Evolutionary conservation across 2,329 filamentous ascomycete genomes (phyloP), one percentile per base, ranked within the genome.

Genomic region (Penicillium verrucosum): DNA sequence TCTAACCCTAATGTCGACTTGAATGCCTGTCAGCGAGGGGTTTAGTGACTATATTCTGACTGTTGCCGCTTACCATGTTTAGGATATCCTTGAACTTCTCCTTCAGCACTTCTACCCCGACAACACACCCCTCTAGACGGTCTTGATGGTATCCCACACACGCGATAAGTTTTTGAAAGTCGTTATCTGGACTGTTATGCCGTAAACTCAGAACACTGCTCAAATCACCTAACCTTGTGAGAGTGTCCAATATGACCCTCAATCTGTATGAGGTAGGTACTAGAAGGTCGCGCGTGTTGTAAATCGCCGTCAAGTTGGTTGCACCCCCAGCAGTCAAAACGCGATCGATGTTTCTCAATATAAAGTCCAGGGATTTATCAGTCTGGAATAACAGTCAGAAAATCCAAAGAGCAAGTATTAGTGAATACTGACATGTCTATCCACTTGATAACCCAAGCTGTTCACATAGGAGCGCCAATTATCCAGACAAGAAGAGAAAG

Each of bases 1-100:
- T 51, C 56, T 0, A 64, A 30, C 5, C 60, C 50, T 7, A 63
- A 56, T 14, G 57, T 58, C 12, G 63, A 48, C 64, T 66, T n/a
- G 5, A 34, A 34, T 48, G 14, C 2, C 8, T 7, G 18, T 53
- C 9, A 47, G 45, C 5, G 7, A 42, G 11, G 2, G 25, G 10
- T 5, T 27, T 11, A 29, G 7, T 11, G 18, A n/a, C 6, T 12
- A 14, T 2, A 18, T 30, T 14, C 12, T 12, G 11, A 12, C 6
- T 4, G 11, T 34, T 14, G 11, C 7, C 5, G 48, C 52, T 16
- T 52, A 65, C 62, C 37, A 66, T 45, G 37, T 62, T 50, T 5
- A 57, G 63, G 5, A 62, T 57, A 4, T 53, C 60, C 29, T 59
- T 59, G 4, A 65, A 48, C 27, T 58, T 65, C 44, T 52, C 49